Conservation (phyloP, 352 stramenopile genomes). For the Pythium oligandrum region DNA sequence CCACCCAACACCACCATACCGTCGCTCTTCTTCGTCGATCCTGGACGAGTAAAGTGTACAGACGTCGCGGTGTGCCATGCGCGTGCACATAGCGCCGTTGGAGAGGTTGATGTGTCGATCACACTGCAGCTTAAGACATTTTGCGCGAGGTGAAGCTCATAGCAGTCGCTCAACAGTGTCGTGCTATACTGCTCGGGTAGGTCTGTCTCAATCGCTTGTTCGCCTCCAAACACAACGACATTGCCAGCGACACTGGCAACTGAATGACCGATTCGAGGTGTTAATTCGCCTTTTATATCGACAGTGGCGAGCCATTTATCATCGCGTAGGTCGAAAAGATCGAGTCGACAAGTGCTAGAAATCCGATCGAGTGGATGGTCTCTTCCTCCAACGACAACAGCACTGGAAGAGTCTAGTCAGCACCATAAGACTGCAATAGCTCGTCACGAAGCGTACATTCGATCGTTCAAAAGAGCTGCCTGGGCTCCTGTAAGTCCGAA, state of each 20-base stretch:
- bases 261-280: conserved; percentile 48
- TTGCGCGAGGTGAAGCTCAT: conserved; percentile 35
- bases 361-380: conserved; percentile 28
- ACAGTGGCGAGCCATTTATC: conserved; percentile 51
- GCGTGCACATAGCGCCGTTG: conserved; percentile 16
- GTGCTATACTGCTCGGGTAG: background rate
- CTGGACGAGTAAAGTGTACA: conserved; percentile 17
- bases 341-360: conserved; percentile 23
- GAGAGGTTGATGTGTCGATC: conserved; percentile 8
- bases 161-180: conserved; percentile 27
- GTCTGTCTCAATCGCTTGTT: conserved; percentile 9
- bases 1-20: conserved; percentile 49
- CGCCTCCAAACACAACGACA: conserved; percentile 56
- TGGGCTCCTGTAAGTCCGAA: conserved; percentile 18
- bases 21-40: conserved; percentile 12
- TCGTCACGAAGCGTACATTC: conserved; percentile 31
- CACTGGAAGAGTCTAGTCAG: conserved; percentile 21
- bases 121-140: conserved; percentile 34
- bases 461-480: conserved; percentile 30
- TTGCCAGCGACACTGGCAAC: conserved; percentile 31
- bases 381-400: conserved; percentile 50
- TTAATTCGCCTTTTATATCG: conserved; percentile 49
- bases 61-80: conserved; percentile 42
- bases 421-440: background rate
- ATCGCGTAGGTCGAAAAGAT: conserved; percentile 52